These are phyloP conservation scores for Pseudognaphalium luteoalbum DNA, from an alignment of 129 eudicot species.

Conservation along the genomic window DNA sequence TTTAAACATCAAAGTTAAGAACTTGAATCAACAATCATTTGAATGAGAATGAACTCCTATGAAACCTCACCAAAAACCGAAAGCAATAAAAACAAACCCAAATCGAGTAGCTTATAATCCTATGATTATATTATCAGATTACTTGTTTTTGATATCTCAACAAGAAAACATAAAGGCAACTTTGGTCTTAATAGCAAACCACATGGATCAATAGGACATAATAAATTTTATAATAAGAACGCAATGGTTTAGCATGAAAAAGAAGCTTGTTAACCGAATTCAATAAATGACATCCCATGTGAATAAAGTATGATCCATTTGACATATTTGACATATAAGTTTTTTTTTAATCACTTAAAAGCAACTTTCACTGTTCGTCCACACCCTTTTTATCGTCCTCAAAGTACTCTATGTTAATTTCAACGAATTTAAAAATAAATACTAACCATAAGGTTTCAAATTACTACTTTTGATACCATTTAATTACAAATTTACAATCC, in stretches of 20 bases:
- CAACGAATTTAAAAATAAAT: background rate
- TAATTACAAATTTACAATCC: background rate
- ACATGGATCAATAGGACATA: background rate
- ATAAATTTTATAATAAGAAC: background rate
- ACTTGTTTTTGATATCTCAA: background rate
- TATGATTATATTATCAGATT: background rate
- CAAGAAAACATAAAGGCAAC: background rate
- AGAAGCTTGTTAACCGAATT: slow-evolving; percentile 17
- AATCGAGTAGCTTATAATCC: background rate
- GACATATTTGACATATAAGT: background rate
- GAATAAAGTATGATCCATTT: slow-evolving; percentile 24
- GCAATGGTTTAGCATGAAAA: slow-evolving; percentile 2
- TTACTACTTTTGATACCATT: background rate
- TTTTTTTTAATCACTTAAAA: background rate
- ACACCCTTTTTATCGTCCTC: slow-evolving; percentile 15
- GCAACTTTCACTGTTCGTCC: slow-evolving; percentile 19
- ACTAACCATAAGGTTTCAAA: background rate
- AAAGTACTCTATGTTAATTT: slow-evolving; percentile 11
- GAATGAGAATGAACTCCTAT: background rate
- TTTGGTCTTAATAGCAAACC: background rate
- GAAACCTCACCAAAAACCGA: background rate
- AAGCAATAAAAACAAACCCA: background rate
- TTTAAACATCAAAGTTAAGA: background rate
- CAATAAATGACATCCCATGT: slow-evolving; percentile 28
- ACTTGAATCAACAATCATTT: background rate